These are phyloP conservation scores for Iberis pinnata DNA, from an alignment of 345 rosid species.

Conservation along the genomic window DNA sequence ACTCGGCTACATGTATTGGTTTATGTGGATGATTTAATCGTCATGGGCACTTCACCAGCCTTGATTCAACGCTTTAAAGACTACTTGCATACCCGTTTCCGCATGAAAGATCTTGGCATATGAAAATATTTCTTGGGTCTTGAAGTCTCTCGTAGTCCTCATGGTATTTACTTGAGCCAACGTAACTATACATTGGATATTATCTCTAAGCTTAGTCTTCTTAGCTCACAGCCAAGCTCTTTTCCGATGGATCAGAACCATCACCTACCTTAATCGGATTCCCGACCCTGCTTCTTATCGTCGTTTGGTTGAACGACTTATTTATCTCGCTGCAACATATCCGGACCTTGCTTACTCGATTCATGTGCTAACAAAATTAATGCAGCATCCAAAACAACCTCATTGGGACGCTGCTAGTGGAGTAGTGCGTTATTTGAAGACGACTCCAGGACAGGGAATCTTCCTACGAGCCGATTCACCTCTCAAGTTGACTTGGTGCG, in stretches of 20 bases:
- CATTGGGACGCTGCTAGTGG: no score
- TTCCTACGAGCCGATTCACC: neutral
- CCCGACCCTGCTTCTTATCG: no score
- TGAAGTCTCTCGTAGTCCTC: neutral
- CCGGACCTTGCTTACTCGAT: no score
- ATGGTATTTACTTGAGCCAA: neutral
- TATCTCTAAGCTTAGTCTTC: neutral
- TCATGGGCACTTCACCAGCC: neutral
- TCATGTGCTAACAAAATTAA: no score
- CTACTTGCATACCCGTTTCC: neutral
- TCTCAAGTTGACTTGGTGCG: neutral
- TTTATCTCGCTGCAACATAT: no score
- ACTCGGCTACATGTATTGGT: neutral
- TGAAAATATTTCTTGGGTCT: neutral
- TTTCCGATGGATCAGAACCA: neutral
- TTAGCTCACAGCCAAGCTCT: neutral
- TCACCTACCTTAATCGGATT: no score
- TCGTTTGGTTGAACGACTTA: no score
- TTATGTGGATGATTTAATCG: neutral
- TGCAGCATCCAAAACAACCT: no score
- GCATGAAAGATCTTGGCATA: neutral
- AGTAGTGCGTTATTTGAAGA: neutral
- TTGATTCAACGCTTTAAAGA: neutral
- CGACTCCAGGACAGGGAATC: neutral
- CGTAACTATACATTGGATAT: neutral